Evolutionary conservation across 169 alveolate genomes (phyloP).

Genomic region (Eimeria falciformis): DNA sequence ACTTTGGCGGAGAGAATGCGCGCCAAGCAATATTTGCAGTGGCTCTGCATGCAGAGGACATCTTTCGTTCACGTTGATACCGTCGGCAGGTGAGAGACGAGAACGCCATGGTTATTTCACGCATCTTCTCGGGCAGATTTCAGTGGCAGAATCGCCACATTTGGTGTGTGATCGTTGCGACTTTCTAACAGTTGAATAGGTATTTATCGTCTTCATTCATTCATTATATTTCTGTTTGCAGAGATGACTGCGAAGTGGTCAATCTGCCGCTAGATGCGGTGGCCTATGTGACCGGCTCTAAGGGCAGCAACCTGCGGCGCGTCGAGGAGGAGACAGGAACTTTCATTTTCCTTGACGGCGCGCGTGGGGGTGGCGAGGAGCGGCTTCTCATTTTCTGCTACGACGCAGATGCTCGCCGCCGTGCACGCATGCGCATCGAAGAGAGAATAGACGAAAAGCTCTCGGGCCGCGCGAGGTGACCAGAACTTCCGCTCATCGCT

Average conservation of each 20-base stretch:
- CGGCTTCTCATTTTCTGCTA: conserved; percentile 69
- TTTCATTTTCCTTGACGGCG: conserved; percentile 81
- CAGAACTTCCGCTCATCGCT: background rate
- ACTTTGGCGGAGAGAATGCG: conserved; percentile 73
- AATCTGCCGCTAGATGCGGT: conserved; percentile 81
- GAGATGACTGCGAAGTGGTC: conserved; percentile 75
- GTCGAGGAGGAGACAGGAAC: conserved; percentile 85
- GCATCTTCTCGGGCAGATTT: too few relatives aligned
- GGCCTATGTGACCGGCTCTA: conserved; percentile 83
- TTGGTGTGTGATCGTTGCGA: conserved; percentile 14
- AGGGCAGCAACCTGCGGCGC: conserved; percentile 81
- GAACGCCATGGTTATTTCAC: too few relatives aligned
- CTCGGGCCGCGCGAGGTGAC: conserved; percentile 70
- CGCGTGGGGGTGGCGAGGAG: conserved; percentile 74
- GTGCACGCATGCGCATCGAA: conserved; percentile 59
- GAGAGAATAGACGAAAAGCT: conserved; percentile 70
- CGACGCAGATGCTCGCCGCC: conserved; percentile 56
- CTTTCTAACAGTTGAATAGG: background rate
- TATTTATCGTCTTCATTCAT: background rate
- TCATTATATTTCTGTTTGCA: background rate
- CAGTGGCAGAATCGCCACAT: too few relatives aligned
- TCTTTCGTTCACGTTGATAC: conserved; percentile 72
- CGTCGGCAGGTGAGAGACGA: conserved; percentile 79
- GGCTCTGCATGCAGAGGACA: conserved; percentile 76
- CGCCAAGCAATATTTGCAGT: conserved; percentile 73